These are phyloP conservation scores for Lactarius tabidus DNA, from an alignment of 768 basidiomycete genomes.

Conservation along the genomic window DNA sequence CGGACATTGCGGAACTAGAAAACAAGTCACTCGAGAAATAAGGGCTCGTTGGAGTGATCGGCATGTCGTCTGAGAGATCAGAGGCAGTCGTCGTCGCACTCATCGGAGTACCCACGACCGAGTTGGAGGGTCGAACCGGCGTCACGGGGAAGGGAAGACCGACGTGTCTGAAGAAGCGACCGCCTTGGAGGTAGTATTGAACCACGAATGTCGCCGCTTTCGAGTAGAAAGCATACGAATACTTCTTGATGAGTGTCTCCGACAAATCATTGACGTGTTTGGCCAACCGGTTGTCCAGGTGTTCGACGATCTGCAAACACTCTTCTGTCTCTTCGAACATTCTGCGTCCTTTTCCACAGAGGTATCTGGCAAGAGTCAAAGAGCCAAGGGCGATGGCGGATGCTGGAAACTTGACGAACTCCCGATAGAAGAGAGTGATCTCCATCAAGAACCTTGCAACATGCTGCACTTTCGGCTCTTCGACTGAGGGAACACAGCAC, in stretches of 20 bases:
- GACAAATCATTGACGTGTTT: slow-evolving; percentile 91
- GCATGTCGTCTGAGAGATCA: slow-evolving; percentile 80
- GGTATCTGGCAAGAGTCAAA: slow-evolving; percentile 81
- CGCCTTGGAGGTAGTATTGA: slow-evolving; percentile 90
- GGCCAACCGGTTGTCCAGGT: slow-evolving; percentile 80
- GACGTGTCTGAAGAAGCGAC: slow-evolving; percentile 56
- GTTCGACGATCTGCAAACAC: slow-evolving; percentile 77
- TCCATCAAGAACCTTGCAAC: slow-evolving; percentile 99
- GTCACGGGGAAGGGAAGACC: slow-evolving; percentile 59
- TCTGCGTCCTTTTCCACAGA: slow-evolving; percentile 76
- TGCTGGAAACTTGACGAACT: slow-evolving; percentile 82
- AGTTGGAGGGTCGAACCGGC: slow-evolving; percentile 46
- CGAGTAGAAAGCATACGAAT: slow-evolving; percentile 94
- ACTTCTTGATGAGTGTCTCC: slow-evolving; percentile 96
- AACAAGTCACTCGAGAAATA: slow-evolving; percentile 47
- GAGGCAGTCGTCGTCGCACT: slow-evolving; percentile 71
- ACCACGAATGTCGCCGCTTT: slow-evolving; percentile 92
- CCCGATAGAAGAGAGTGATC: slow-evolving; percentile 95
- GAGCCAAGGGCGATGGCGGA: slow-evolving; percentile 89
- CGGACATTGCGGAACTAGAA: slow-evolving; percentile 58
- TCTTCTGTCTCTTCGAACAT: slow-evolving; percentile 83
- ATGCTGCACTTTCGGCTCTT: slow-evolving; percentile 89
- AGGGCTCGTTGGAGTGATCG: slow-evolving; percentile 75
- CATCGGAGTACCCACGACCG: slow-evolving; percentile 66
- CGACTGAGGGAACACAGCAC: slow-evolving; percentile 68